Evolutionary conservation across 2,329 filamentous ascomycete genomes (phyloP).

Genomic region (Ceratocystis eucalypticola): DNA sequence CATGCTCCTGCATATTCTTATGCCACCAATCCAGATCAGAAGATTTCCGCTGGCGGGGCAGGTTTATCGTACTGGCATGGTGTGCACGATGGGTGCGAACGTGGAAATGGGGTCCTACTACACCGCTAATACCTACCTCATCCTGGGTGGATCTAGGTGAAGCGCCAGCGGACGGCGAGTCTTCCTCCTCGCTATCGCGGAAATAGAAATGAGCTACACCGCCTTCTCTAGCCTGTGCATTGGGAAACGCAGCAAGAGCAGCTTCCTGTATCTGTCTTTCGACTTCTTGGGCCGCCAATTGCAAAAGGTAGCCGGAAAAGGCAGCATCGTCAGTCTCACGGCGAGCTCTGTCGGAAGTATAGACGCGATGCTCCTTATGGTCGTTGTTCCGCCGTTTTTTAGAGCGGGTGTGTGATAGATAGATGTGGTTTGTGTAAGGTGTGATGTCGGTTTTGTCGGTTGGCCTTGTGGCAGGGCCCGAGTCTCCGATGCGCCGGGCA

Average conservation of each 20-base stretch:
- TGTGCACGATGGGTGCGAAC: neutral
- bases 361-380: conserved; percentile 12
- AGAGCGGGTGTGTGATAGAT: conserved; percentile 28
- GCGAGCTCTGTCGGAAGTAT: conserved; percentile 28
- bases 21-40: conserved; percentile 61
- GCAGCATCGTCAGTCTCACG: conserved; percentile 62
- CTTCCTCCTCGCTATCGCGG: conserved; percentile 48
- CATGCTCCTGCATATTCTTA: conserved; percentile 67
- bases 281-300: conserved; percentile 65
- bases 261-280: conserved; percentile 67
- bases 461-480: conserved; percentile 46
- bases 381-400: conserved; percentile 14
- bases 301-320: conserved; percentile 63
- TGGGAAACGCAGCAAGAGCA: conserved; percentile 56
- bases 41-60: conserved; percentile 40
- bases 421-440: conserved; percentile 49
- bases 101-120: conserved; percentile 24
- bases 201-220: conserved; percentile 59
- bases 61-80: conserved; percentile 10
- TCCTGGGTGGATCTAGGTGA: conserved; percentile 9
- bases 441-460: conserved; percentile 61
- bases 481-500: conserved; percentile 52
- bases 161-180: conserved; percentile 27
- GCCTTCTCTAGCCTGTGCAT: conserved; percentile 54
- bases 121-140: neutral